Evolutionary conservation across 2,329 filamentous ascomycete genomes (phyloP), one percentile per base, ranked within the genome.

Genomic region (Plectosphaerella sp.): DNA sequence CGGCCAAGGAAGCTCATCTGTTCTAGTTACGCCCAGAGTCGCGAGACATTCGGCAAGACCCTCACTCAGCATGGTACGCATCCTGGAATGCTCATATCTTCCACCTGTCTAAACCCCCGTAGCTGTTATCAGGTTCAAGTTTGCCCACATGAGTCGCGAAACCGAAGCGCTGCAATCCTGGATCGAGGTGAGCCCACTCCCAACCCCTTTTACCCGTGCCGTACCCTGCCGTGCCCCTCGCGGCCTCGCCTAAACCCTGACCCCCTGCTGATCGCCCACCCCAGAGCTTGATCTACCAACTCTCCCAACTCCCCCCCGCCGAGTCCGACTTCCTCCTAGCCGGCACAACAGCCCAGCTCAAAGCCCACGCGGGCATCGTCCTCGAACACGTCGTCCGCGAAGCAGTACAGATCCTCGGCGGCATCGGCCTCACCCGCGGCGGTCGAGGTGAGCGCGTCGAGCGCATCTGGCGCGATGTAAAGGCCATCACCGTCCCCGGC

Each of bases 201-300:
- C 25, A 35, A 16, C 14, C 16, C 35, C 10, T 18, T 5, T 22
- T 24, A 22, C 11, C 4, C 22, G 22, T 22, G 22, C 22, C 22
- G 22, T 22, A 5, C 22, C 22, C 22, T 22, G 22, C 22, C 22
- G 22, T 22, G 22, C 22, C 22, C 22, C 22, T 22, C n/a, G n/a
- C n/a, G n/a, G n/a, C n/a, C n/a, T n/a, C 22, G 22, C 22, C 22
- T 22, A 22, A 22, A 3, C 22, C 22, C 22, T 22, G 22, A 22
- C 22, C 22, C 22, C 25, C 15, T 11, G 14, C 45, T 50, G 4
- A 46, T 46, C 11, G 28, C 28, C 28, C 28, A 7, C 24, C 5
- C 16, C 52, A 54, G 52, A 56, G 52, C 22, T 16, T 83, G 4
- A 77, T 78, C 11, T 75, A 77, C 43, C 68, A 78, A 35, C 72